Base-by-base conservation (phyloP, 192 early-diverging fungal genomes). In the Coemansia sp. region DNA sequence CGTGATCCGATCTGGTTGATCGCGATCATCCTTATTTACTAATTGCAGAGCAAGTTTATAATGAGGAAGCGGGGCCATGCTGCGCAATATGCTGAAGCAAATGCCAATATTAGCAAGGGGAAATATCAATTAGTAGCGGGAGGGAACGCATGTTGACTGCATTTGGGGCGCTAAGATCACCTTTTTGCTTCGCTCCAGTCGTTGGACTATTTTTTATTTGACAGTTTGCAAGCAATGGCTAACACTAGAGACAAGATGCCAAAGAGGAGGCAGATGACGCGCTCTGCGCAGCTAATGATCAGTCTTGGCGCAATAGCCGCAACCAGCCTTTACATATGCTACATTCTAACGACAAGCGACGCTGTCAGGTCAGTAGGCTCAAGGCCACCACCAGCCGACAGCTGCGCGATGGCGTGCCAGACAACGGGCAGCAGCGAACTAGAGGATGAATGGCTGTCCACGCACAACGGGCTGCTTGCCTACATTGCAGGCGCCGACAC, bases 401-500 rank as follows among this genome's bases (percentile, higher is more conserved):
- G 64, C 1, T 73, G 71, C 23, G 20, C 26, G 41, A 59, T 51
- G 18, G 53, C 61, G 14, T 73, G 71, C 39, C 12, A n/a, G 12
- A 52, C 39, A 39, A 24, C 64, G 16, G 24, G 23, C 2, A 1
- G 15, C 16, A 44, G 30, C 4, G 16, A 34, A 5, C 14, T 20
- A 4, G 34, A 43, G 4, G 21, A 20, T 39, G 38, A 39, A 39
- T 39, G 38, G 33, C n/a, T 43, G 23, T n/a, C 18, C 21, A 21
- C n/a, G 4, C 56, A 30, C 38, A n/a, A 0, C n/a, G 51, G 30
- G 20, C 66, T 7, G 39, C 39, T 58, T 33, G 73, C 73, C 10
- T 75, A 69, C 39, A 33, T 69, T 6, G 52, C 68, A 18, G 60
- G 60, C 41, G 39, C 58, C 5, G 53, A n/a, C n/a, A n/a, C n/a